These are phyloP conservation scores for Globisporangium spinosum DNA, from an alignment of 352 stramenopile genomes.

Conservation along the genomic window DNA sequence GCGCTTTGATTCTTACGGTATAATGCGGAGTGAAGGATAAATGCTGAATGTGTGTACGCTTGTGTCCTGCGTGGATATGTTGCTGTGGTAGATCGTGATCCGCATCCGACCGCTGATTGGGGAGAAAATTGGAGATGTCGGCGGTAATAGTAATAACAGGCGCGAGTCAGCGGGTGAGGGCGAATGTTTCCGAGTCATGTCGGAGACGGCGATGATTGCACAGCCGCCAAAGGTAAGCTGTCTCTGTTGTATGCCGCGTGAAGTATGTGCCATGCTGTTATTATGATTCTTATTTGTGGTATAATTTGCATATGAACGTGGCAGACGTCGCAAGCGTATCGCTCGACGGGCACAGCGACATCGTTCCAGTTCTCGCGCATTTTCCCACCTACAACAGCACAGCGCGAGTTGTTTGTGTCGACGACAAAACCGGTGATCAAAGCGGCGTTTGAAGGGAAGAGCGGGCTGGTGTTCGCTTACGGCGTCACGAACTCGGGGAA, in stretches of 20 bases:
- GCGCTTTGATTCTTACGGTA: not conserved
- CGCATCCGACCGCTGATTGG: conserved; percentile 49
- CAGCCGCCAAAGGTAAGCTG: conserved; percentile 47
- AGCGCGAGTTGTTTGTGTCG: conserved; percentile 90
- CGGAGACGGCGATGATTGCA: conserved; percentile 54
- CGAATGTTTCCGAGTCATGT: conserved; percentile 69
- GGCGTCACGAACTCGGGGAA: conserved; percentile 99
- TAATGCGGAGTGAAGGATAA: not conserved
- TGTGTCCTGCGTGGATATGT: not conserved
- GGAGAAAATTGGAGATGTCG: not conserved
- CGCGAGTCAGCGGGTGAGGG: conserved; percentile 13
- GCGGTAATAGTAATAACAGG: not conserved
- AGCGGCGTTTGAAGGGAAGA: conserved; percentile 80
- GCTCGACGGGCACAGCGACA: conserved; percentile 68
- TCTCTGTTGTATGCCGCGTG: not conserved
- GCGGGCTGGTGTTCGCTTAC: conserved; percentile 95
- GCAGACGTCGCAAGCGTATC: conserved; percentile 61
- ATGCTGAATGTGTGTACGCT: not conserved
- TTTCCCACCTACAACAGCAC: conserved; percentile 69
- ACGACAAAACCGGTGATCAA: conserved; percentile 90
- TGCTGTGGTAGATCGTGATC: conserved; percentile 49
- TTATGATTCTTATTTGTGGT: not conserved
- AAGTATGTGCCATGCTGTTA: not conserved
- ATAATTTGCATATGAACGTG: not conserved
- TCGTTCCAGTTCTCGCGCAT: conserved; percentile 84